Evolutionary conservation across 257 asterid species (phyloP), one percentile per base, ranked within the genome.

Genomic region (Sherardia arvensis): DNA sequence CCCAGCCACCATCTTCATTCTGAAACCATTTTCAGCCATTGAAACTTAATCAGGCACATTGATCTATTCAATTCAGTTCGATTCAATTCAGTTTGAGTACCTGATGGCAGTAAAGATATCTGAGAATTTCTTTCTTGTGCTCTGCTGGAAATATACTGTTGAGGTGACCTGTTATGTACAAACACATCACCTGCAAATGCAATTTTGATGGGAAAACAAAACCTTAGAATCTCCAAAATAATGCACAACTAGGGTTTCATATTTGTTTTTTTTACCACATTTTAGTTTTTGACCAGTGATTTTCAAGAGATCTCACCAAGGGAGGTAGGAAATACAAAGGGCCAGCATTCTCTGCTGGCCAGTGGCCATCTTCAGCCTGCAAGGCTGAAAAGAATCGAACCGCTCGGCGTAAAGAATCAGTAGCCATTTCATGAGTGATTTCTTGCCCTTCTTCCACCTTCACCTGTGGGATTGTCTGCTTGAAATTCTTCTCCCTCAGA

Each of bases 271-370:
- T n/a, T n/a, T n/a, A n/a, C n/a, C n/a, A n/a, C n/a, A n/a, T n/a
- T n/a, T n/a, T n/a, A n/a, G n/a, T n/a, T 12, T 10, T 38, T 3
- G 14, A 4, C 17, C 20, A 7, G 17, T 43, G 5, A 17, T 43
- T 43, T 43, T 2, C 3, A 49, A 20, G 49, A 21, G 8, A 43
- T 48, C 72, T 77, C 3, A 89, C 97, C 79, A 90, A 26, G 33
- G 95, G 97, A 18, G 92, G 97, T 69, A 90, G 91, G 72, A 90
- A 87, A 83, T 72, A 90, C 63, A 90, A 59, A 11, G 95, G 91
- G 21, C 97, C 95, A 2, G 95, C 94, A 53, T 83, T 87, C 80
- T 85, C 97, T 0, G 91, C 94, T 0, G 97, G 94, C 97, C 97
- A 90, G 53, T 90, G 95, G 53, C 97, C 97, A 43, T 90, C 97